Evolutionary conservation across 345 rosid species (phyloP), one percentile per base, ranked within the genome.

Genomic region (Arabis alpina): DNA sequence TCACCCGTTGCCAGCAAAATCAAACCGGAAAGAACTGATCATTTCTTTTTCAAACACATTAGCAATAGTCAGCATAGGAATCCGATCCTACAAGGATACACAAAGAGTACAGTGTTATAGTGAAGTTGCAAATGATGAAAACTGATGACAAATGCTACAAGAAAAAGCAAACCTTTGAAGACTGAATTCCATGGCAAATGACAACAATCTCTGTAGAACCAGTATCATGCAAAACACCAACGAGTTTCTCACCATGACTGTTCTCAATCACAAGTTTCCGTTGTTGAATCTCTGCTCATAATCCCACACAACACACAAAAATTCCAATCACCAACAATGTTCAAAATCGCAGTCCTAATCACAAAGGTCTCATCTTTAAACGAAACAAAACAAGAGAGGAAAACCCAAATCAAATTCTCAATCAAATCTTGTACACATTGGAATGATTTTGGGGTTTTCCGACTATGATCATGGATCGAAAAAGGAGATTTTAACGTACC

Each of bases 1-100:
- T 72, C 68, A 88, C 96, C 98, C 98, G 51, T 93, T 93, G 60
- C 98, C 98, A 36, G 97, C 83, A 76, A 93, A 93, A 70, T 91
- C 97, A 66, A 89, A 91, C 52, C 97, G 91, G 66, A 82, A 93
- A 37, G 88, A 85, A 45, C 79, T 81, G 60, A 77, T 87, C 81
- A 83, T 89, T 4, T 77, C 79, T 62, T 71, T 72, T 76, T 82
- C 87, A 54, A 93, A 34, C 23, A 82, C 78, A 69, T 68, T 60
- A 1, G 94, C 87, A 57, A 93, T 81, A 48, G 67, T 86, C 67
- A 73, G 73, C 96, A 93, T 89, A 3, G 98, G 96, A 52, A 86
- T 83, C 55, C 83, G 79, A 23, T 87, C 88, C 98, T 92, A 63
- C 8, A 32, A 58, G 2, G 2, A 42, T 6, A 10, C 11, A 41